phyloP scores from a whole-genome alignment of 2,329 filamentous ascomycete genomes.

The Sporothrix phasma region DNA sequence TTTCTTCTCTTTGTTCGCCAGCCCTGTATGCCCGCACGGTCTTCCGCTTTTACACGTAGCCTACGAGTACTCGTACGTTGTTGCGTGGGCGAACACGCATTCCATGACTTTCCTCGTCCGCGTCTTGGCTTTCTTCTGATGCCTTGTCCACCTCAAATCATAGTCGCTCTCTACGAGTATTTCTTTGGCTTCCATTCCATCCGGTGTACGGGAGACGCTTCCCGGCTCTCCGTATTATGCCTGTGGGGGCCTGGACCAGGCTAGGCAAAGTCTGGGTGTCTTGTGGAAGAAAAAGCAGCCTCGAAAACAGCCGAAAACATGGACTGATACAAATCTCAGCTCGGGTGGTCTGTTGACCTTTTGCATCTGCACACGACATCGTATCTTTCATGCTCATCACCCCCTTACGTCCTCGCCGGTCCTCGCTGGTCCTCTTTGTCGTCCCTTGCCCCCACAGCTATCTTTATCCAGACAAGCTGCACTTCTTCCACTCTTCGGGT shows the following conservation, averaged over 20 bases:
- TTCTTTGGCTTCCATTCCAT: not conserved
- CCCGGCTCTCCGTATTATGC: not conserved
- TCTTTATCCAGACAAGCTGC: not conserved
- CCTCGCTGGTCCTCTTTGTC: too few relatives aligned
- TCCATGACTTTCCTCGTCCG: too few relatives aligned
- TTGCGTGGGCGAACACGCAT: not conserved
- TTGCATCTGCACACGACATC: too few relatives aligned
- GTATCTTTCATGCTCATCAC: not conserved
- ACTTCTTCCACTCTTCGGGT: slow-evolving; percentile 7
- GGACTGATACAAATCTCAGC: not conserved
- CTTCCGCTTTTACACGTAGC: too few relatives aligned
- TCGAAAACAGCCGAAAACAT: not conserved
- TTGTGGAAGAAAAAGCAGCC: not conserved
- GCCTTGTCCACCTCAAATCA: too few relatives aligned
- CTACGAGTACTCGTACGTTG: too few relatives aligned
- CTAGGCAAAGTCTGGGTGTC: not conserved
- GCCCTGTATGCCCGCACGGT: too few relatives aligned
- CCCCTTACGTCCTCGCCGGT: not conserved
- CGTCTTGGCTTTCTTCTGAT: not conserved
- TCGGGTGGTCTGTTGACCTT: too few relatives aligned
- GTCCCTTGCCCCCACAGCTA: not conserved
- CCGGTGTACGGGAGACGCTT: not conserved
- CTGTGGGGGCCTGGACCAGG: not conserved
- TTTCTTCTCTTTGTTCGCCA: not conserved
- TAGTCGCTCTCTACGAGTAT: too few relatives aligned